A percentile compares a stretch with the other conserved stretches of the same genome.
Evolutionary conservation across 495 filamentous ascomycete genomes (phyloP).

Genomic region (Podospora comata): DNA sequence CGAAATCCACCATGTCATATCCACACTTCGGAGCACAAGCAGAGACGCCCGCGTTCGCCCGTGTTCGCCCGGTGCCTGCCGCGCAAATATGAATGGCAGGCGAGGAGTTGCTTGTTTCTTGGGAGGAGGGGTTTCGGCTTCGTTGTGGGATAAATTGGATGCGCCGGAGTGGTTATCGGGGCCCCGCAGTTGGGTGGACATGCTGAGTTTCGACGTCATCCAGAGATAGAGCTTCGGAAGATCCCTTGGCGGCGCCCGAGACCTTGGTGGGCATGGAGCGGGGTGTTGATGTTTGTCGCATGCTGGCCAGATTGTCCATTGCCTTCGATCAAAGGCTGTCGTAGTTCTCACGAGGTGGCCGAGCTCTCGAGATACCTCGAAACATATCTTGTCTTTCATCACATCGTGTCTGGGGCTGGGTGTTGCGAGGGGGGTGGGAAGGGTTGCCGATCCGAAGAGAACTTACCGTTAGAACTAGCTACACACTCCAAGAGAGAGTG

Average conservation of each 20-base stretch:
- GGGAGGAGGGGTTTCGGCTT: background rate
- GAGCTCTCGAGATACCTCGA: conserved; percentile 12
- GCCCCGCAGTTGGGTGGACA: background rate
- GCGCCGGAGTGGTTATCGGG: background rate
- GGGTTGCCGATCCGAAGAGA: background rate
- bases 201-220: background rate
- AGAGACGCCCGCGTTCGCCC: background rate
- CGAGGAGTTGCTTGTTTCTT: background rate
- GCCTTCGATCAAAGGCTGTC: background rate
- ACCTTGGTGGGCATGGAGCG: background rate
- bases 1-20: conserved; percentile 1
- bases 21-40: conserved; percentile 6
- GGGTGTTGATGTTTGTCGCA: background rate
- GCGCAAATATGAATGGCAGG: background rate
- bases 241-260: background rate
- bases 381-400: conserved; percentile 18
- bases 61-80: conserved; percentile 4
- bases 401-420: conserved; percentile 1
- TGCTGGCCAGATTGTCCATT: background rate
- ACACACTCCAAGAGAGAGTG: conserved; percentile 18
- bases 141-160: background rate
- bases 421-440: background rate
- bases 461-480: conserved; percentile 33
- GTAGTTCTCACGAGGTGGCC: background rate
- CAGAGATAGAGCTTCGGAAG: background rate